These are phyloP conservation scores for Cladorrhinum sp. DNA, from an alignment of 2,329 filamentous ascomycete genomes.

Conservation along the genomic window DNA sequence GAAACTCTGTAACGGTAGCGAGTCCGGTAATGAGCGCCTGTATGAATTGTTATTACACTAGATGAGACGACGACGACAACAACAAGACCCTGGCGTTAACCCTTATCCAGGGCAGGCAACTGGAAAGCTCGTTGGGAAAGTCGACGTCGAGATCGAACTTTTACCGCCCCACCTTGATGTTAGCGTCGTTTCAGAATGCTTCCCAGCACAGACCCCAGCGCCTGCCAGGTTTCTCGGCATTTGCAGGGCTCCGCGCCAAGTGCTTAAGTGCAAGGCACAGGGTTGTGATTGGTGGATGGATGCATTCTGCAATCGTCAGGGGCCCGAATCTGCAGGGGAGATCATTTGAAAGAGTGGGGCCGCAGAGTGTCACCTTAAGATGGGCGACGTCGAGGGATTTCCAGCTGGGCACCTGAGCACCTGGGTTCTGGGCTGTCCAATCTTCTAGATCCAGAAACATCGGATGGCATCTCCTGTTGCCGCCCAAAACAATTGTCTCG, in stretches of 20 bases:
- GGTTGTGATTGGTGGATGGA: conserved; percentile 15
- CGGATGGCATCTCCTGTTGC: conserved; percentile 9
- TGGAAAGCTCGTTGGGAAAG: not conserved
- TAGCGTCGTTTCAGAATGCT: conserved; percentile 16
- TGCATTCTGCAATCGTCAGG: not conserved
- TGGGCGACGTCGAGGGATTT: not conserved
- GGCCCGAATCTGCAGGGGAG: not conserved
- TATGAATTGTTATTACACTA: not conserved
- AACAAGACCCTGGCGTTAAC: not conserved
- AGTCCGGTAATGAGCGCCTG: not conserved
- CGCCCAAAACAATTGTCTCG: conserved; percentile 8
- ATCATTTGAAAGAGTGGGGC: not conserved
- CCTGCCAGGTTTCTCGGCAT: conserved; percentile 13
- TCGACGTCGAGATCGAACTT: not conserved
- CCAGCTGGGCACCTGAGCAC: conserved; percentile 4
- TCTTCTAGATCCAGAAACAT: no score
- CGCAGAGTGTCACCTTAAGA: not conserved
- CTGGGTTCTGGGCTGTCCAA: no score
- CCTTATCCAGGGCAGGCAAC: not conserved
- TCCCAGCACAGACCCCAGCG: not conserved
- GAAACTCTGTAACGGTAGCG: not conserved
- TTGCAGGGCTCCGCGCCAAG: conserved; percentile 9
- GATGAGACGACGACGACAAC: not conserved
- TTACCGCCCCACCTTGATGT: not conserved
- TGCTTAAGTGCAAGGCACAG: conserved; percentile 24